Base-by-base conservation (phyloP, 345 rosid species). In the Raphanus sativus region DNA sequence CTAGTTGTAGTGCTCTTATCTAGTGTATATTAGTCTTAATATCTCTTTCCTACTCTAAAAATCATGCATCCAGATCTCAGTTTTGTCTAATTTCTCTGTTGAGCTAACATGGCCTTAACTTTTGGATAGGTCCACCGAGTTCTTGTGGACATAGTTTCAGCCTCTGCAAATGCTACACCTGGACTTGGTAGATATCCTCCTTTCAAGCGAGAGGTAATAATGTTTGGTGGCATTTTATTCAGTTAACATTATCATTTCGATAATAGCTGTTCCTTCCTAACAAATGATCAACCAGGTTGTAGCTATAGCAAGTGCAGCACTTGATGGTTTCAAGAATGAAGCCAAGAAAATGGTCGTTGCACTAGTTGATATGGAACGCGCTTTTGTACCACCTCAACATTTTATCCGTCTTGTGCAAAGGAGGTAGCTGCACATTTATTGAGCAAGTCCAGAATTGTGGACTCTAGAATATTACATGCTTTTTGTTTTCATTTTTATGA, bases 171-270 rank as follows among this genome's bases (percentile, higher is more conserved):
- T 88, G 89, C 96, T 74, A 96, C 98, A 30, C 96, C 96, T 73
- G 99, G 98, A 76, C 96, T 96, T 38, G 99, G 98, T 76, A 91
- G 98, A 85, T 95, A 95, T 83, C 96, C 98, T 78, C 90, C 98
- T 61, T 93, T 92, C 63, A 95, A 91, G 88, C 84, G 99, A 89
- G 96, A 93, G 93, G 98, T 91, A 82, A 58, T 70, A 50, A 50
- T 21, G 61, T 8, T 4, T 60, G 52, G 33, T 55, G 54, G 50
- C 75, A 24, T 40, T 62, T 62, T 38, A 68, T 74, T 60, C 64
- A 12, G 17, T 48, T 48, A n/a, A 32, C 52, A 13, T 55, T 2
- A 32, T 29, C 60, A 52, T 5, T 6, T 52, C 9, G 58, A 52
- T 52, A 52, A 16, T n/a, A 67, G 40, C 15, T 69, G 54, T 48